Percentiles rank a stretch among this genome's conserved stretches.
Evolutionary conservation across 176 grass and related monocot genomes (phyloP).

Genomic region (Alloteropsis semialata): DNA sequence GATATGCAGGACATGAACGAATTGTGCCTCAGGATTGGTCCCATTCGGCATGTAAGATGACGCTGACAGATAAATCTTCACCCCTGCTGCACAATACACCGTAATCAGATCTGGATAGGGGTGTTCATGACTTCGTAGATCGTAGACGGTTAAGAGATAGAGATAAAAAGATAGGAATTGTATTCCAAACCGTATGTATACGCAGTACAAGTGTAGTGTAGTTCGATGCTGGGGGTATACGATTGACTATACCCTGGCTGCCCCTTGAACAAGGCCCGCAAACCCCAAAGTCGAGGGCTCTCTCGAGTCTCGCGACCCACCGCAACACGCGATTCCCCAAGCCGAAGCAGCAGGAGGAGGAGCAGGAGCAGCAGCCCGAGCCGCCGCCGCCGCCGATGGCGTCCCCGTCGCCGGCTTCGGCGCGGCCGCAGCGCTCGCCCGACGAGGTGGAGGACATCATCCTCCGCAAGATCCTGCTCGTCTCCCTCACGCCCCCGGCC

Average conservation of each 20-base stretch:
- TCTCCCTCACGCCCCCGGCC: conserved; percentile 55
- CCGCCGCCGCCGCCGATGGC: conserved; percentile 28
- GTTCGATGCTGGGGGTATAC: not conserved
- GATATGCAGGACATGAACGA: too few relatives aligned
- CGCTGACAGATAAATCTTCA: too few relatives aligned
- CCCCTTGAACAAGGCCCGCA: not conserved
- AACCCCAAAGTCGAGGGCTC: not conserved
- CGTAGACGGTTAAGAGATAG: too few relatives aligned
- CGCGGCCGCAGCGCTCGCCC: conserved; percentile 70
- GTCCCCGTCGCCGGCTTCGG: conserved; percentile 22
- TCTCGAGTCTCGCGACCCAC: conserved; percentile 2
- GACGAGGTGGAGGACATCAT: conserved; percentile 96
- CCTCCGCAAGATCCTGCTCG: conserved; percentile 97
- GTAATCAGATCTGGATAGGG: not conserved
- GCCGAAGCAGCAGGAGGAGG: not conserved
- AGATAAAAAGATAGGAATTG: too few relatives aligned
- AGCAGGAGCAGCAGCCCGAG: not conserved
- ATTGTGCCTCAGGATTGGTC: too few relatives aligned
- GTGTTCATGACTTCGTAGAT: too few relatives aligned
- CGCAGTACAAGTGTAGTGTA: not conserved
- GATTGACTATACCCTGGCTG: not conserved
- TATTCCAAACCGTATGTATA: not conserved
- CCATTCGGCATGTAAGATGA: too few relatives aligned
- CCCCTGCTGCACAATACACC: not conserved
- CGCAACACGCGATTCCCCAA: conserved; percentile 23